phyloP scores from a whole-genome alignment of 495 filamentous ascomycete species.

The Evansstolkia leycettana region DNA sequence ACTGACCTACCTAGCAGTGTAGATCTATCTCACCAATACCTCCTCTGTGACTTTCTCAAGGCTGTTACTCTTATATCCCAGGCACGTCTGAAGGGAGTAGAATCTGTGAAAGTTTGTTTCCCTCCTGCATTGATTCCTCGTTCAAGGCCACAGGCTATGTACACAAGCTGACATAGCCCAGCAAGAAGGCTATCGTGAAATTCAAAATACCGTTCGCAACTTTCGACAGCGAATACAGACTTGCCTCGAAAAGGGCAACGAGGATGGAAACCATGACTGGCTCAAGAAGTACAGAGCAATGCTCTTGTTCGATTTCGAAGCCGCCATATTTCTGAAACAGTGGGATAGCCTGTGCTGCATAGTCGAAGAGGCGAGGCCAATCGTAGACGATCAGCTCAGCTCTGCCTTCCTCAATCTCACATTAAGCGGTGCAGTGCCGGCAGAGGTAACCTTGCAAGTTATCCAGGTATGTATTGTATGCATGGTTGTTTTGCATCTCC shows the following conservation, averaged over 20 bases:
- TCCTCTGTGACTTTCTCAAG: constrained; percentile 60
- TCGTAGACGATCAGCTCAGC: constrained; percentile 5
- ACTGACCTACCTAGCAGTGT: constrained; percentile 19
- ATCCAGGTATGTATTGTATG: constrained; percentile 10
- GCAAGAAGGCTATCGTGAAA: constrained; percentile 44
- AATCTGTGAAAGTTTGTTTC: constrained; percentile 33
- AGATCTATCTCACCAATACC: constrained; percentile 43
- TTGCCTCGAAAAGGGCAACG: constrained; percentile 6
- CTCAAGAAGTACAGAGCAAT: constrained; percentile 48
- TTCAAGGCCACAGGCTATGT: background rate
- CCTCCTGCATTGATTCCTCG: background rate
- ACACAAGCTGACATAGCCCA: constrained; percentile 2
- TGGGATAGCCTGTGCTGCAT: constrained; percentile 56
- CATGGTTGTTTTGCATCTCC: background rate
- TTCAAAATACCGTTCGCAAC: constrained; percentile 40
- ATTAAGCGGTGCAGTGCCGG: constrained; percentile 41
- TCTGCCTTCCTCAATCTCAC: constrained; percentile 42
- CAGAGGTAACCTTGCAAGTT: constrained; percentile 19
- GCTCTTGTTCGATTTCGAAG: constrained; percentile 65
- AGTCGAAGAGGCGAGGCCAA: constrained; percentile 35
- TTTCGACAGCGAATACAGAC: constrained; percentile 34
- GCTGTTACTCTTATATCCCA: constrained; percentile 45
- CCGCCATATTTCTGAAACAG: constrained; percentile 47
- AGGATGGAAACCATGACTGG: constrained; percentile 24
- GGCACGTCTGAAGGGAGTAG: constrained; percentile 52